Conservation (phyloP, 2,329 filamentous ascomycete species). For the Colletotrichum brevisporum region DNA sequence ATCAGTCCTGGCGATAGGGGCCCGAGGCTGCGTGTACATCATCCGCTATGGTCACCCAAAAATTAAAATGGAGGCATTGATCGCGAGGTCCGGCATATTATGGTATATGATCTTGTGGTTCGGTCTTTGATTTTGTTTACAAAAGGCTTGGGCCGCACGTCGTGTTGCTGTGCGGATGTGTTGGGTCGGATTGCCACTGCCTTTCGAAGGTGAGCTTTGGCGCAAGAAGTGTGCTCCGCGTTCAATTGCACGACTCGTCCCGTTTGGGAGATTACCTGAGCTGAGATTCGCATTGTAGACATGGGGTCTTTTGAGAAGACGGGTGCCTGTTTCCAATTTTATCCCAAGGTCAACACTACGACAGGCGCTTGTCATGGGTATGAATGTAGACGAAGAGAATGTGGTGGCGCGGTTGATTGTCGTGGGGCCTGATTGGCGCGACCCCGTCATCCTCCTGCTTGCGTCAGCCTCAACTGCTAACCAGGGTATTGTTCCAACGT, state of each 20-base stretch:
- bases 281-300: no score
- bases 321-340: no score
- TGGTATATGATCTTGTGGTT: not conserved
- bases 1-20: constrained; percentile 34
- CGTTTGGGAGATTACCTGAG: no score
- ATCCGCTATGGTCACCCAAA: constrained; percentile 36
- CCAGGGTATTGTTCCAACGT: not conserved
- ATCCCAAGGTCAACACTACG: no score
- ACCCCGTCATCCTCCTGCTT: constrained; percentile 20
- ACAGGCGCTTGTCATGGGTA: no score
- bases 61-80: constrained; percentile 28
- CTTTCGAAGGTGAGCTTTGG: no score
- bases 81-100: not conserved
- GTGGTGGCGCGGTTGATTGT: not conserved
- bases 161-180: no score
- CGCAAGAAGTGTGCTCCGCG: no score
- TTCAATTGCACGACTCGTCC: no score
- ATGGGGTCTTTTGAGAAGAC: no score
- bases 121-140: not conserved
- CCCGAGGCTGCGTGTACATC: constrained; percentile 38
- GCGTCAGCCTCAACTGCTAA: constrained; percentile 5
- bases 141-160: not conserved
- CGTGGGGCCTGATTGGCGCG: constrained; percentile 15
- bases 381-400: no score
- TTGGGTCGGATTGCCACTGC: no score